phyloP scores from a whole-genome alignment of 2,329 filamentous ascomycete species.

The Fusarium buxicola region DNA sequence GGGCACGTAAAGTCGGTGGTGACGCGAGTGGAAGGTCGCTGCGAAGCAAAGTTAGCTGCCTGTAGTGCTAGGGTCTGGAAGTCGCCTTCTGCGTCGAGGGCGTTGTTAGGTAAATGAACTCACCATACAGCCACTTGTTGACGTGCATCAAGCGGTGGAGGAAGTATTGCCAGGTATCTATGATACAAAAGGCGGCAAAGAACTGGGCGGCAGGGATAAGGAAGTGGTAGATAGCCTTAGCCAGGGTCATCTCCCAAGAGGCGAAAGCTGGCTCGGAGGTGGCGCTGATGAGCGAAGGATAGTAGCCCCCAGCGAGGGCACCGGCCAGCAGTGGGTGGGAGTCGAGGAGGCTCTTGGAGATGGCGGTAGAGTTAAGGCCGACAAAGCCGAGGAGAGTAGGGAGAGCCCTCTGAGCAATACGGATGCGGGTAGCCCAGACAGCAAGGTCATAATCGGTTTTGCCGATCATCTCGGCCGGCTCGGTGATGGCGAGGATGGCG shows the following conservation, averaged over 20 bases:
- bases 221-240: conserved; percentile 83
- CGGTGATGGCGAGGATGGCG: conserved; percentile 74
- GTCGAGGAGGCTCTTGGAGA: conserved; percentile 79
- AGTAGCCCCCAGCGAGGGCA: conserved; percentile 81
- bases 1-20: conserved; percentile 96
- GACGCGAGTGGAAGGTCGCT: conserved; percentile 92
- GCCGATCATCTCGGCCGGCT: conserved; percentile 79
- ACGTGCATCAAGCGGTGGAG: conserved; percentile 96
- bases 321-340: conserved; percentile 81
- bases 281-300: conserved; percentile 75
- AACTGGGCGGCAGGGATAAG: conserved; percentile 84
- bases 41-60: conserved; percentile 20
- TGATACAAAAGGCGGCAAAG: conserved; percentile 75
- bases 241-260: conserved; percentile 80
- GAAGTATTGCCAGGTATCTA: conserved; percentile 99
- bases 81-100: background rate
- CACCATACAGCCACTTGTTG: conserved; percentile 97
- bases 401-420: conserved; percentile 81
- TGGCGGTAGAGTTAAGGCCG: conserved; percentile 79
- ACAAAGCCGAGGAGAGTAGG: conserved; percentile 76
- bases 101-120: conserved; percentile 52
- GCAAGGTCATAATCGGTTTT: conserved; percentile 88
- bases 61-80: background rate
- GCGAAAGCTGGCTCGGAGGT: conserved; percentile 79
- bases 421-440: conserved; percentile 87